phyloP scores from a whole-genome alignment of 2,329 filamentous ascomycete genomes.

The Geoglossum cookeanum region DNA sequence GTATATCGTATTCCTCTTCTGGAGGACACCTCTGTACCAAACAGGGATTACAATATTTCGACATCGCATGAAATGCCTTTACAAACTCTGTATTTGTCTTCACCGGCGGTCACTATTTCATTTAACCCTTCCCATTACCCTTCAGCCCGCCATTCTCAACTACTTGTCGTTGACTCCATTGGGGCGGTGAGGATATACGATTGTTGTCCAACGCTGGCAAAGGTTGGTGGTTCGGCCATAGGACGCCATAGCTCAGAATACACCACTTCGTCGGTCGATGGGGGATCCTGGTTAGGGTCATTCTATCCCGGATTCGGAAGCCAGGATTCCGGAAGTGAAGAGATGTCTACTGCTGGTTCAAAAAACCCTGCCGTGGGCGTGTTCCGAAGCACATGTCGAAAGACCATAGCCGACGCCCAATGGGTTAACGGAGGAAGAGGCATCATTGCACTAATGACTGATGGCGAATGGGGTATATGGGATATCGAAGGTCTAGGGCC shows the following conservation, averaged over 20 bases:
- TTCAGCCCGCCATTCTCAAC: conserved; percentile 30
- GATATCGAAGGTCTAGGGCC: conserved; percentile 21
- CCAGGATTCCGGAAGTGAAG: background rate
- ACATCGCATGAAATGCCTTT: conserved; percentile 24
- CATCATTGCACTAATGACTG: conserved; percentile 27
- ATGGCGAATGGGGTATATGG: conserved; percentile 36
- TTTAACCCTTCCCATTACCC: conserved; percentile 36
- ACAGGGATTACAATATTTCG: conserved; percentile 15
- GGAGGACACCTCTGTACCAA: conserved; percentile 3
- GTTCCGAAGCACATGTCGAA: conserved; percentile 15
- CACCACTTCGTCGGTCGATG: background rate
- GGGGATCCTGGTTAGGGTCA: conserved; percentile 8
- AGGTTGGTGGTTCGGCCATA: conserved; percentile 6
- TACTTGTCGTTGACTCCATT: conserved; percentile 34
- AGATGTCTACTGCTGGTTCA: background rate
- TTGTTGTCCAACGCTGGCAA: conserved; percentile 16
- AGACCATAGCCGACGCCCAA: conserved; percentile 27
- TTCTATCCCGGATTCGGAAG: conserved; percentile 9
- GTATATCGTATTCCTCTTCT: conserved; percentile 22
- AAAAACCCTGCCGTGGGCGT: background rate
- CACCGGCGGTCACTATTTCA: conserved; percentile 29
- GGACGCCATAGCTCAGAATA: background rate
- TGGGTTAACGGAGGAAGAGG: conserved; percentile 28
- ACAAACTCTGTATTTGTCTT: conserved; percentile 27
- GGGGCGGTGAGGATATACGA: conserved; percentile 39